phyloP scores from a whole-genome alignment of 176 grass and related monocot genomes.

The Metroxylon sagu region DNA sequence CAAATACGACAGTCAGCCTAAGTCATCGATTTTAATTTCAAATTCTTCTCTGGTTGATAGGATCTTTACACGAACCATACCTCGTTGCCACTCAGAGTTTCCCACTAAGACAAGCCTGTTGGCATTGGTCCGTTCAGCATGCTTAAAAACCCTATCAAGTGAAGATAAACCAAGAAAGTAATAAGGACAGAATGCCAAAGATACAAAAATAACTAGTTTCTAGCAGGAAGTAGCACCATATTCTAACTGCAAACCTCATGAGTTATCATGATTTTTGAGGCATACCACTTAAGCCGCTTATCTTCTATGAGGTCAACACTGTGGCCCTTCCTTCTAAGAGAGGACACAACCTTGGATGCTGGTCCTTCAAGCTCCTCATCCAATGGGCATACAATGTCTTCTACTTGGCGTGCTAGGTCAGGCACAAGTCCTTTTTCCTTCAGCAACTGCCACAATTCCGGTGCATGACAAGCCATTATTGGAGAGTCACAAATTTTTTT shows the following conservation, averaged over 20 bases:
- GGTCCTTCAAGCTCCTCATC: constrained; percentile 58
- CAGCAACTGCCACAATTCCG: constrained; percentile 46
- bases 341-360: constrained; percentile 52
- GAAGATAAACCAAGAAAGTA: constrained; percentile 6
- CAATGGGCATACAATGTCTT: constrained; percentile 74
- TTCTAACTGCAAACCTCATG: background rate
- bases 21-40: constrained; percentile 58
- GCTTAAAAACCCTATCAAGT: constrained; percentile 77
- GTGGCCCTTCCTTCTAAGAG: constrained; percentile 54
- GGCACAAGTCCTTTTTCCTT: constrained; percentile 71
- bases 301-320: constrained; percentile 68
- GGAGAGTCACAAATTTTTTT: too few relatives aligned
- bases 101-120: constrained; percentile 82
- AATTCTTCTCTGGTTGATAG: constrained; percentile 90
- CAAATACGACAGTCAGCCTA: constrained; percentile 26
- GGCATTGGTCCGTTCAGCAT: constrained; percentile 78
- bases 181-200: background rate
- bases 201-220: background rate
- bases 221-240: background rate
- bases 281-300: constrained; percentile 83
- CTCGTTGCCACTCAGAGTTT: constrained; percentile 75
- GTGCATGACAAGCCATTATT: background rate
- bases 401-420: constrained; percentile 51
- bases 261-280: constrained; percentile 14
- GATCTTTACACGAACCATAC: constrained; percentile 77